phyloP scores from a whole-genome alignment of 2,329 filamentous ascomycete genomes.

The Didymella glomerata region DNA sequence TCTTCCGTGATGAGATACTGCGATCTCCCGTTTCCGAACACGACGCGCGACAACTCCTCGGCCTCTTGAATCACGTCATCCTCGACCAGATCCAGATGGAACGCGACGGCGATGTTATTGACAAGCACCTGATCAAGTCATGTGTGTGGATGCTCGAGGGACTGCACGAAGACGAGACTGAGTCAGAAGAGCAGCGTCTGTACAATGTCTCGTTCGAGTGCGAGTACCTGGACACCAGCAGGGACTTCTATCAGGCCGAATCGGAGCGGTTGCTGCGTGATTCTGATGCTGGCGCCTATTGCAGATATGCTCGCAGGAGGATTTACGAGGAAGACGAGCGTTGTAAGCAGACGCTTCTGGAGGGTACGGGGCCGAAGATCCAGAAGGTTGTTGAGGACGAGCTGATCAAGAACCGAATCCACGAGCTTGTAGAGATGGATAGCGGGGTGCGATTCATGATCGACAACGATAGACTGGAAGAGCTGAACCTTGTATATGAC shows the following conservation, averaged over 20 bases:
- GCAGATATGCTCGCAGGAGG: slow-evolving; percentile 76
- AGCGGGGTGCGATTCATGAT: slow-evolving; percentile 91
- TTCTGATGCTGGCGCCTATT: slow-evolving; percentile 82
- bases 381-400: slow-evolving; percentile 79
- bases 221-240: slow-evolving; percentile 75
- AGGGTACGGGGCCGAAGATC: slow-evolving; percentile 76
- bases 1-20: slow-evolving; percentile 88
- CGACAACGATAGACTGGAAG: slow-evolving; percentile 82
- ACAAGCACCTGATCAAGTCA: slow-evolving; percentile 80
- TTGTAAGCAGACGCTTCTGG: slow-evolving; percentile 81
- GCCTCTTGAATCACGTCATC: slow-evolving; percentile 81
- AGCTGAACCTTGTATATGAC: slow-evolving; percentile 81
- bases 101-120: slow-evolving; percentile 86
- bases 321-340: slow-evolving; percentile 83
- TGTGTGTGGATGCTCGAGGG: slow-evolving; percentile 90
- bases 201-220: slow-evolving; percentile 86
- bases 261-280: slow-evolving; percentile 77
- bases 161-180: slow-evolving; percentile 81
- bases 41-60: slow-evolving; percentile 65
- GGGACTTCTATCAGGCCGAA: slow-evolving; percentile 77
- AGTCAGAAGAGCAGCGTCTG: slow-evolving; percentile 79
- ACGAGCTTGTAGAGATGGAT: slow-evolving; percentile 84
- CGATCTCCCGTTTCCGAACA: slow-evolving; percentile 61
- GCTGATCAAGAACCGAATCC: slow-evolving; percentile 78
- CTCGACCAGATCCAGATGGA: slow-evolving; percentile 94